phyloP scores from a whole-genome alignment of 805 yeast species.

The Tetrapisispora arboricola region DNA sequence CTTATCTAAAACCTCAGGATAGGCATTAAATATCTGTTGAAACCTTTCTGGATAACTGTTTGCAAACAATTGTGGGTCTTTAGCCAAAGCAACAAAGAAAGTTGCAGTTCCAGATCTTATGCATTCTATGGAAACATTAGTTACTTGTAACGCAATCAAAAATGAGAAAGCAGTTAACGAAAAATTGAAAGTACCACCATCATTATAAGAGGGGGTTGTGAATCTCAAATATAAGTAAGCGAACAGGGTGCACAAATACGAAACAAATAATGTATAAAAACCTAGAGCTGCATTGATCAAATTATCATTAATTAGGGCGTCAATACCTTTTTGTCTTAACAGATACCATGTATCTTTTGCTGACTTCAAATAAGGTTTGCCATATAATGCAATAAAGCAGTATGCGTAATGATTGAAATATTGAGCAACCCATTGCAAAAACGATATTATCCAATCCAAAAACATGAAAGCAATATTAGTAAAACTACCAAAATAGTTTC shows the following conservation, averaged over 20 bases:
- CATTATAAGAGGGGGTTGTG: constrained; percentile 58
- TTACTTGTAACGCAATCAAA: constrained; percentile 64
- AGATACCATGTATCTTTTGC: constrained; percentile 78
- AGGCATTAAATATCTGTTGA: constrained; percentile 51
- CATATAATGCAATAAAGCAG: constrained; percentile 79
- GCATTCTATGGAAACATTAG: constrained; percentile 61
- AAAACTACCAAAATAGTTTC: constrained; percentile 39
- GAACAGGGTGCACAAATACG: constrained; percentile 52
- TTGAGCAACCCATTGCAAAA: constrained; percentile 68
- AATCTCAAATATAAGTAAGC: constrained; percentile 56
- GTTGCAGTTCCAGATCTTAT: constrained; percentile 77
- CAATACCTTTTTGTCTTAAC: constrained; percentile 69
- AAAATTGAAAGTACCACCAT: constrained; percentile 51
- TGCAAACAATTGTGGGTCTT: constrained; percentile 76
- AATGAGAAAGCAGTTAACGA: constrained; percentile 67
- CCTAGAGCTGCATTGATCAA: constrained; percentile 68
- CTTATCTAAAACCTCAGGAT: constrained; percentile 60
- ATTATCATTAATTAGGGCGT: constrained; percentile 76
- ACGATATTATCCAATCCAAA: constrained; percentile 48
- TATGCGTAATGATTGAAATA: constrained; percentile 89
- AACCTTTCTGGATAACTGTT: constrained; percentile 60
- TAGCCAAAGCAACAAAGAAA: constrained; percentile 71
- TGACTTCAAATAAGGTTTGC: constrained; percentile 61
- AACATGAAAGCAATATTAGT: constrained; percentile 44
- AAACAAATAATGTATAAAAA: constrained; percentile 65